A percentile compares a stretch with the other conserved stretches of the same genome.
Conservation (phyloP, 768 basidiomycete genomes). For the Infundibulicybe gibba region DNA sequence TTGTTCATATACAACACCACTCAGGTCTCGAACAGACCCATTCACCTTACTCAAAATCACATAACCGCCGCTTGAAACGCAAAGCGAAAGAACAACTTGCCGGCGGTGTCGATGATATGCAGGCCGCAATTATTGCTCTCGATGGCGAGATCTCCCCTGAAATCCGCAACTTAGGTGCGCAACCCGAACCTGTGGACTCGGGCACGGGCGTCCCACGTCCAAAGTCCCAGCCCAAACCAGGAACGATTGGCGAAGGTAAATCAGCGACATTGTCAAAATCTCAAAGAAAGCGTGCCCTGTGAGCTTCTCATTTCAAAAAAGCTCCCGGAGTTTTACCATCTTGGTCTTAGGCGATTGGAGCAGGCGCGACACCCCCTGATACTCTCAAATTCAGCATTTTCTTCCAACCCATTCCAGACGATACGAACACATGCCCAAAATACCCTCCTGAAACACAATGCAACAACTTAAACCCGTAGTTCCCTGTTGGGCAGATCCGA, state of each 20-base stretch:
- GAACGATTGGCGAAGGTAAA: constrained; percentile 69
- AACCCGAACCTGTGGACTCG: constrained; percentile 8
- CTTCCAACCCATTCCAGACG: constrained; percentile 69
- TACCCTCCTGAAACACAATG: constrained; percentile 57
- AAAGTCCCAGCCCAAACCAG: constrained; percentile 26
- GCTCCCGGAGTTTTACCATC: not conserved
- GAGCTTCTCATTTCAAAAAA: constrained; percentile 22
- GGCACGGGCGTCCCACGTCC: constrained; percentile 13
- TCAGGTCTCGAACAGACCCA: constrained; percentile 46
- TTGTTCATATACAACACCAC: constrained; percentile 9
- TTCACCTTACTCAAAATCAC: constrained; percentile 68
- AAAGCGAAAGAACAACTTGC: constrained; percentile 61
- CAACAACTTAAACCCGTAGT: constrained; percentile 8
- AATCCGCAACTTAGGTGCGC: constrained; percentile 8
- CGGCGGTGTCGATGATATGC: constrained; percentile 46
- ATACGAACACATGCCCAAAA: constrained; percentile 80
- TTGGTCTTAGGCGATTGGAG: constrained; percentile 52
- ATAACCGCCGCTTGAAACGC: constrained; percentile 65
- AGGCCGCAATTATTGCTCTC: constrained; percentile 51
- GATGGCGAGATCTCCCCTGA: constrained; percentile 28
- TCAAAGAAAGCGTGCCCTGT: constrained; percentile 72
- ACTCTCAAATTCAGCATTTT: constrained; percentile 59
- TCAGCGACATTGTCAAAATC: constrained; percentile 50
- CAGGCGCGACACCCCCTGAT: constrained; percentile 68
- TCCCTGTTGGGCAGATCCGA: too few relatives aligned